Base-by-base conservation (phyloP, 768 basidiomycete species). In the Lentinula sp. region DNA sequence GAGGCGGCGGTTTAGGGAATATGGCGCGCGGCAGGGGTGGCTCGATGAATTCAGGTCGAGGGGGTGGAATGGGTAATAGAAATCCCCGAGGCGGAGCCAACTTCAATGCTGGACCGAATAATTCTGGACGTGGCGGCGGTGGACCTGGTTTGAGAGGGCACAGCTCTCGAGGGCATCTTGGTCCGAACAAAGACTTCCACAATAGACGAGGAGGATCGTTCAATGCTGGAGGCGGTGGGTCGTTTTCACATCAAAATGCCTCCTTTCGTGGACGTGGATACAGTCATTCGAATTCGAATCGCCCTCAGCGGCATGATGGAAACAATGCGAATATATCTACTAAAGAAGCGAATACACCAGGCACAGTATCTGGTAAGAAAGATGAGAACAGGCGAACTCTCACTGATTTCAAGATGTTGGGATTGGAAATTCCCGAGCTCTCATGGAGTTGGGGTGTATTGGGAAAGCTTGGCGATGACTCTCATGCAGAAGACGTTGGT, bases 381-480 rank as follows among this genome's bases (percentile, higher is more conserved):
- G 90, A 92, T 70, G 91, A 93, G 73, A 89, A 89, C 70, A 84
- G 88, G 69, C 85, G 93, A 68, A 97, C 95, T 34, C 86, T 99
- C 66, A 98, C 95, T 40, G 96, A 98, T 76, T 99, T 99, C 84
- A 93, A 96, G 76, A 94, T 99, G 71, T 80, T 95, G 69, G 95
- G 91, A 31, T 80, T 98, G 66, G 86, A 91, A 70, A 89, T 97
- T 65, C 84, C 80, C 67, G 87, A 89, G 65, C 76, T 97, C 61
- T 78, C 76, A 65, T 98, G 96, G 96, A 82, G 78, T 54, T 98
- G 96, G 96, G 93, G 94, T 62, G 66, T 77, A 55, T 68, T 85
- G 56, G 84, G 83, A 35, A 66, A 69, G 40, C 61, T 66, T 54
- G 63, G 74, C 50, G 78, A 76, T 63, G 62, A 58, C 18, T 15